A percentile compares a stretch with the other conserved stretches of the same genome.
phyloP scores from a whole-genome alignment of 768 basidiomycete species.

The Dioszegia aurantiaca region DNA sequence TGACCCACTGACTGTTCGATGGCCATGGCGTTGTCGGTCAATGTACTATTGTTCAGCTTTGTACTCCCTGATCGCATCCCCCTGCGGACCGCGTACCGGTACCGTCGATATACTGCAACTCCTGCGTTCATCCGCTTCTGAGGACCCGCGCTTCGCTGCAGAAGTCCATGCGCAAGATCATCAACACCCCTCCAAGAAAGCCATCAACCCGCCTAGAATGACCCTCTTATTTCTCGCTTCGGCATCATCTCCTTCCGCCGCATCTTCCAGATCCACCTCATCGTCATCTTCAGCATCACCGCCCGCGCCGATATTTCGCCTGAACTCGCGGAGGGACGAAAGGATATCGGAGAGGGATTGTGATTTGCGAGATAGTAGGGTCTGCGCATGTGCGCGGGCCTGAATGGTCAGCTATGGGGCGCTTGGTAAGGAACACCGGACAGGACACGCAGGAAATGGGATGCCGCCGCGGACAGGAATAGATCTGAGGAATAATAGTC shows the following conservation, averaged over 20 bases:
- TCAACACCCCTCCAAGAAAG: constrained; percentile 12
- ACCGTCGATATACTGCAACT: too few relatives aligned
- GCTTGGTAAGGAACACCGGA: too few relatives aligned
- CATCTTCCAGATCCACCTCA: background rate
- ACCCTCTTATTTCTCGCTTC: constrained; percentile 16
- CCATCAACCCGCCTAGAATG: constrained; percentile 10
- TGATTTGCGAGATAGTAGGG: constrained; percentile 6
- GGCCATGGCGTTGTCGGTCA: too few relatives aligned
- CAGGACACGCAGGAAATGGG: background rate
- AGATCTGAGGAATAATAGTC: too few relatives aligned
- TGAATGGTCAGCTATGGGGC: background rate
- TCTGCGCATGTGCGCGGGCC: constrained; percentile 10
- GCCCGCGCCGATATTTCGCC: constrained; percentile 12
- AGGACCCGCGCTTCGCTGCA: too few relatives aligned
- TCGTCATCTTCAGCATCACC: constrained; percentile 12
- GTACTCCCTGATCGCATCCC: too few relatives aligned
- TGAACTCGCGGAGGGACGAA: constrained; percentile 4
- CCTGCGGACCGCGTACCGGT: too few relatives aligned
- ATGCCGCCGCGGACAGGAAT: background rate
- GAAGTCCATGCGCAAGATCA: background rate
- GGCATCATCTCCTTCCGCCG: constrained; percentile 3
- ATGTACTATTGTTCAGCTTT: too few relatives aligned
- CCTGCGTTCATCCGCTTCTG: too few relatives aligned
- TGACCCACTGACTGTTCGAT: too few relatives aligned
- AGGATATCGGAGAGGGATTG: constrained; percentile 8